phyloP scores from a whole-genome alignment of 2,329 filamentous ascomycete species.

The Fusarium devonianum region DNA sequence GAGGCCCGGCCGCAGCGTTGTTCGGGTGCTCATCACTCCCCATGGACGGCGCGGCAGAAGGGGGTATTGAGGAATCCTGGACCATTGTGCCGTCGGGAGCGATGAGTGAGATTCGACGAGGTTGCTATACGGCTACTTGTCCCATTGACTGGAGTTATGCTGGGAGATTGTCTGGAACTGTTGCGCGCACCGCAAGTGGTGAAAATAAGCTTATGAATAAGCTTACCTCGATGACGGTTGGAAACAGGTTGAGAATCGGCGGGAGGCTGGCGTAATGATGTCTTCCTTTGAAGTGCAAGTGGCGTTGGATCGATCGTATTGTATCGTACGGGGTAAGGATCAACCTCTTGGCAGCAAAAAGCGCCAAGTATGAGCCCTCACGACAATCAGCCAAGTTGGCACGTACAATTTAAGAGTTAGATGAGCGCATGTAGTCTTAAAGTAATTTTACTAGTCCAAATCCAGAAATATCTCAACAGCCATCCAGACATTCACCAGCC shows the following conservation, averaged over 20 bases:
- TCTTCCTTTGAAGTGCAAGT: no score
- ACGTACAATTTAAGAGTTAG: no score
- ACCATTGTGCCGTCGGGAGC: not conserved
- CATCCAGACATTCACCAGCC: no score
- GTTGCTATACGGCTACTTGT: not conserved
- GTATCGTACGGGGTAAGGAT: no score
- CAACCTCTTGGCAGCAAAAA: no score
- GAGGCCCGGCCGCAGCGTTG: not conserved
- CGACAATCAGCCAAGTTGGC: no score
- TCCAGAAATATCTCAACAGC: no score
- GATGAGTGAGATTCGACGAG: not conserved
- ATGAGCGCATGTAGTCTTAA: no score
- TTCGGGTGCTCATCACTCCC: conserved; percentile 1
- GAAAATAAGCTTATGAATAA: conserved; percentile 29
- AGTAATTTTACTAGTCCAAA: no score
- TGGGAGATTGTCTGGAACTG: not conserved
- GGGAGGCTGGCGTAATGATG: not conserved
- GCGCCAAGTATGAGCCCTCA: no score
- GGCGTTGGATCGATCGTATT: no score
- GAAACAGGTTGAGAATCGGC: not conserved
- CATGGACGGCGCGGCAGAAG: conserved; percentile 7
- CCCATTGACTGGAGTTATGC: no score
- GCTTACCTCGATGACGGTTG: conserved; percentile 3
- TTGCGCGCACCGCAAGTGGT: not conserved
- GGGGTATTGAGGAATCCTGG: not conserved